Evolutionary conservation across 1,139 yeast genomes (phyloP).

Genomic region (Magnusiomyces magnusii): DNA sequence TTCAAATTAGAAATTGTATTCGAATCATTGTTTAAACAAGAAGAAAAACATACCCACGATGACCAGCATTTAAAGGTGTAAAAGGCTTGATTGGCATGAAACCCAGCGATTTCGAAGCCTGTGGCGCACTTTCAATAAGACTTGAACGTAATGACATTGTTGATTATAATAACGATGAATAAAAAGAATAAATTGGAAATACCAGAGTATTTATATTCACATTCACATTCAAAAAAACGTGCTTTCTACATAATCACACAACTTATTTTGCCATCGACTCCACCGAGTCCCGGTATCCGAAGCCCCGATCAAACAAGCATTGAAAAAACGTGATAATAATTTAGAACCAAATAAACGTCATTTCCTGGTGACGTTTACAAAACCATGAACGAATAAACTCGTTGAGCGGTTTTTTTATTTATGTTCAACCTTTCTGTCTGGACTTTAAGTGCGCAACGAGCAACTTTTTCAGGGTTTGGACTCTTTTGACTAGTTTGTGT

Average conservation of each 20-base stretch:
- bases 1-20: no score
- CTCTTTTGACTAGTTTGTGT: not conserved
- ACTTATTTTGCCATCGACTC: no score
- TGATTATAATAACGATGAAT: not conserved
- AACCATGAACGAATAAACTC: no score
- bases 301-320: no score
- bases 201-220: not conserved
- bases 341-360: no score
- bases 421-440: not conserved
- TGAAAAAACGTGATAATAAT: no score
- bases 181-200: not conserved
- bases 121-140: not conserved
- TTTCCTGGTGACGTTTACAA: no score
- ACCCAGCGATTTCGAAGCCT: not conserved
- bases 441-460: not conserved
- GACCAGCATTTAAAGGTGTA: slow-evolving; percentile 16
- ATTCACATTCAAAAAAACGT: not conserved
- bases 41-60: slow-evolving; percentile 16
- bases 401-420: no score
- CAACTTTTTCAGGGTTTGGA: no score
- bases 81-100: not conserved
- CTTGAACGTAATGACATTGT: not conserved
- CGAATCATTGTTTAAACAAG: not conserved
- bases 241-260: not conserved
- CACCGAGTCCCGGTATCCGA: no score